Evolutionary conservation across 2,329 filamentous ascomycete genomes (phyloP).

Genomic region (Fusarium siculi): DNA sequence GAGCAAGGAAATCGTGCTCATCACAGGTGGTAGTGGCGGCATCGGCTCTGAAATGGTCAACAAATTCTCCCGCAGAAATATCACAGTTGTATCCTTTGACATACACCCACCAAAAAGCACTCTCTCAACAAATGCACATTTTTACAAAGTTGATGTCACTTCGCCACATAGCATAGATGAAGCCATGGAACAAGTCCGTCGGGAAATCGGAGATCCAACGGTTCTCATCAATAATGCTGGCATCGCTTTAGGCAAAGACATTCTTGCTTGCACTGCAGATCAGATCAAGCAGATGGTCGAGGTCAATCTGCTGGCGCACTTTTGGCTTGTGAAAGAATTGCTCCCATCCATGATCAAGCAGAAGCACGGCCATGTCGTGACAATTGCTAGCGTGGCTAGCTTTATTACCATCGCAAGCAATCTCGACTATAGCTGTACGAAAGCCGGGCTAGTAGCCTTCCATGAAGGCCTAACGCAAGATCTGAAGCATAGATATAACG

Average conservation of each 20-base stretch:
- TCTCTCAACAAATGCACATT: neutral
- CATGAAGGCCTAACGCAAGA: neutral
- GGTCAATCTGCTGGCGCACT: neutral
- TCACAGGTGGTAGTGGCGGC: neutral
- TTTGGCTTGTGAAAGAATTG: neutral
- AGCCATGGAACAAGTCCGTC: neutral
- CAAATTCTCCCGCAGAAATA: neutral
- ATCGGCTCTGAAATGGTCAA: neutral
- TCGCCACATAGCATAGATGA: neutral
- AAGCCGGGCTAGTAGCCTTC: neutral
- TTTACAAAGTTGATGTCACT: neutral
- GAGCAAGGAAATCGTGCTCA: neutral
- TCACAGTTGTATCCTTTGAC: neutral
- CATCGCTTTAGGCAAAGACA: neutral
- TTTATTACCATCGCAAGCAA: neutral
- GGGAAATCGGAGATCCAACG: neutral
- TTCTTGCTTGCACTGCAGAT: neutral
- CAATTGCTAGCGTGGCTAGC: neutral
- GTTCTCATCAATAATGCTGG: neutral
- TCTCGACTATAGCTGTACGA: neutral
- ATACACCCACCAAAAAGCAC: neutral
- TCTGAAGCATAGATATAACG: neutral
- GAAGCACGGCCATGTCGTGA: neutral
- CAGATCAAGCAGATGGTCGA: neutral
- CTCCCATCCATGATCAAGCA: neutral